Base-by-base conservation (phyloP, 228 moss, liverwort and hornwort species). In the Sphagnum fallax region DNA sequence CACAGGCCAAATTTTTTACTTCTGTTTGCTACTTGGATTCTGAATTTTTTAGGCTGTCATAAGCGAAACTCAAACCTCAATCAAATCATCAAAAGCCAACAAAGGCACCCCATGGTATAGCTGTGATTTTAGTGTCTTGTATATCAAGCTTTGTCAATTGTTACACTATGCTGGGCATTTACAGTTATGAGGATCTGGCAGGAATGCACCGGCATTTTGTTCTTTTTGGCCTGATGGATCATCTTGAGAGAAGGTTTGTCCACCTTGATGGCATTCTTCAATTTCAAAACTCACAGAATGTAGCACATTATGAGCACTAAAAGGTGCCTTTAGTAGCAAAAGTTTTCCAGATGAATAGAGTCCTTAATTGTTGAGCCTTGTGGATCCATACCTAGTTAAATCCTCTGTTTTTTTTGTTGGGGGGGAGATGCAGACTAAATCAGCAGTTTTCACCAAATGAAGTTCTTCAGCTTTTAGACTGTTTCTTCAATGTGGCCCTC, bases 161-260 rank as follows among this genome's bases (percentile, higher is more conserved):
- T 32, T 32, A 32, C 32, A 32, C 32, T 32, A 32, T 32, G 32
- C 32, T 32, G 32, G 32, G 2, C 3, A 32, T 32, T 32, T 32
- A 32, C 32, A 32, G 32, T 32, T 32, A 32, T 32, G 32, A 32
- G 63, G 55, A 12, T 55, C 9, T 65, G 80, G 83, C 87, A 95
- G 92, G 95, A 61, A 85, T 92, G 72, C 95, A 95, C 77, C 91
- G 92, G 64, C 92, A 95, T 77, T 95, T 95, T 70, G 72, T 95
- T 76, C 88, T 95, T 48, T 95, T 84, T 76, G 95, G 95, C 64
- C 69, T 95, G 69, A 95, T 95, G 92, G 88, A 92, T 61, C 80
- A 95, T 67, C 80, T 95, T 70, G 88, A 90, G 76, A 92, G 90
- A 88, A 78, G 92, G 95, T 95, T 32, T 32, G 32, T 32, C 32